These are phyloP conservation scores for Phanerochaete carnosa DNA, from an alignment of 768 basidiomycete species.

Conservation along the genomic window DNA sequence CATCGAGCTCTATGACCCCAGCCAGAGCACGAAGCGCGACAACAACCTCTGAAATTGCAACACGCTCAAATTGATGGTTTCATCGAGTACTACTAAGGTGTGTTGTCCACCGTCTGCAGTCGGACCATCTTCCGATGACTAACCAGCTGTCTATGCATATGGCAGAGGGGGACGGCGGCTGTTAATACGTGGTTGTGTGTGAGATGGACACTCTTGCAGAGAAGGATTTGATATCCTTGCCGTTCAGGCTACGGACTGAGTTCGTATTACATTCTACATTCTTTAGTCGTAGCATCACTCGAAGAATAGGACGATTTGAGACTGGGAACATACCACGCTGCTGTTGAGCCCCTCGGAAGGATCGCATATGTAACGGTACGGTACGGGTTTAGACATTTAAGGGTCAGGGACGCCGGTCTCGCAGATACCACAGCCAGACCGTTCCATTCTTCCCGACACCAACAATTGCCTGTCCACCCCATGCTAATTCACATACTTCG, in stretches of 20 bases:
- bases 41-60: slow-evolving; percentile 29
- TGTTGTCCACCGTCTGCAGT: slow-evolving; percentile 18
- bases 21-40: not conserved
- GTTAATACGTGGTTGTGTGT: not conserved
- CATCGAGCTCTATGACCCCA: slow-evolving; percentile 23
- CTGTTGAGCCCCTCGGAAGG: no score
- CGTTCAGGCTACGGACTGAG: slow-evolving; percentile 5
- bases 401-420: no score
- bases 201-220: not conserved
- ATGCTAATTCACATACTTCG: slow-evolving; percentile 19
- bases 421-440: slow-evolving; percentile 20
- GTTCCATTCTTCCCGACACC: slow-evolving; percentile 18
- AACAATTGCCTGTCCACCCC: slow-evolving; percentile 17
- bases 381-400: no score
- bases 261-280: not conserved
- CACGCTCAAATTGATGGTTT: slow-evolving; percentile 33
- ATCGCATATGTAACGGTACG: no score
- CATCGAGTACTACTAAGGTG: slow-evolving; percentile 31
- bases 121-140: slow-evolving; percentile 9
- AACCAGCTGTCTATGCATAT: not conserved
- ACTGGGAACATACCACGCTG: no score
- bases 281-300: not conserved
- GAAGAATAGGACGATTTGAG: not conserved
- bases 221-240: slow-evolving; percentile 1
- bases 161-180: not conserved